Conservation (phyloP, 257 asterid species). For the Haberlea rhodopensis region DNA sequence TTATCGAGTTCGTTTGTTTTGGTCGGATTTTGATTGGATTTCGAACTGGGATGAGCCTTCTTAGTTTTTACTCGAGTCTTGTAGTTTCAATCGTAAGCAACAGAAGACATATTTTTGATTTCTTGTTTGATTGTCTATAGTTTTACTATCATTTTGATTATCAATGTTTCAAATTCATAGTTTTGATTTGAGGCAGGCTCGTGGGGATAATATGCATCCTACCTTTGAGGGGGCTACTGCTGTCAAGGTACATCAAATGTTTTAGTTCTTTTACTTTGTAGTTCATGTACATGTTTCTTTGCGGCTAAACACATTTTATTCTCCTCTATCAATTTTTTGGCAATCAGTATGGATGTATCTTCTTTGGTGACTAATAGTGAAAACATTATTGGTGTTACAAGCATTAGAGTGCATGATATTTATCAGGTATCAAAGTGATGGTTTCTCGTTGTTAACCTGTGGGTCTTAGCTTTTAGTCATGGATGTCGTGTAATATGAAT, state of each 20-base stretch:
- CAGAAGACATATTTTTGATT: no score
- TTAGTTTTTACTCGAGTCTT: no score
- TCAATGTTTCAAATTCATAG: constrained; percentile 54
- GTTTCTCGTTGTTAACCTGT: no score
- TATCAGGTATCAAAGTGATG: constrained; percentile 13
- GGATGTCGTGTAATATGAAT: no score
- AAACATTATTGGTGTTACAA: constrained; percentile 14
- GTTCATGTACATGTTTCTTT: constrained; percentile 17
- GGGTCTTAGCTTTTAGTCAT: no score
- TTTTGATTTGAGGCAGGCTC: constrained; percentile 67
- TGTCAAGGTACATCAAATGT: constrained; percentile 67
- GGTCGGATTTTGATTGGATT: no score
- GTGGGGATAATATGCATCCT: constrained; percentile 44
- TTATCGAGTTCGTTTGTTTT: no score
- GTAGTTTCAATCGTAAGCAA: no score
- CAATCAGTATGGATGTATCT: constrained; percentile 39
- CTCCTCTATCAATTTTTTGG: constrained; percentile 24
- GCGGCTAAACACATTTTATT: constrained; percentile 5
- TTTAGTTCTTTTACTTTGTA: constrained; percentile 23
- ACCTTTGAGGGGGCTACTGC: constrained; percentile 71
- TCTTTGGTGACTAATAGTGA: constrained; percentile 48
- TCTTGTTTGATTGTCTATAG: no score
- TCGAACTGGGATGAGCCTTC: no score
- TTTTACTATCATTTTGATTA: constrained; percentile 15
- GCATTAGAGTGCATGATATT: constrained; percentile 9